Conservation (phyloP, 2,329 filamentous ascomycete species). For the Penicillium janthinellum region DNA sequence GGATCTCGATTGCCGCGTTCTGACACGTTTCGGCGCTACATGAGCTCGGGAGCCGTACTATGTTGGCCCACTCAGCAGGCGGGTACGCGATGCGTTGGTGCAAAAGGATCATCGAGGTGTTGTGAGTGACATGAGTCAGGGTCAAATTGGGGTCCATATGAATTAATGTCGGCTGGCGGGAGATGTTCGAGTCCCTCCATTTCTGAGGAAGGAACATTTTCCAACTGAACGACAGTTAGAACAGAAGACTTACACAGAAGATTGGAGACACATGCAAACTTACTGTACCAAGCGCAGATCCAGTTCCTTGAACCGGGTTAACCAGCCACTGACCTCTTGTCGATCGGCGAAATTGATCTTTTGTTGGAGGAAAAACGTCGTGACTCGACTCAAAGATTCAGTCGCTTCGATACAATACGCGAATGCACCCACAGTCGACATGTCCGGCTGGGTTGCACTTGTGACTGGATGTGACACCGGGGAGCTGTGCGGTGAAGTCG, state of each 20-base stretch:
- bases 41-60: slow-evolving; percentile 45
- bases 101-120: slow-evolving; percentile 52
- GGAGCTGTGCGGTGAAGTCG: background rate
- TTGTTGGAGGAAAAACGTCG: slow-evolving; percentile 40
- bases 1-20: slow-evolving; percentile 51
- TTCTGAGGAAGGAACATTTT: slow-evolving; percentile 41
- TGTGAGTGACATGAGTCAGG: slow-evolving; percentile 52
- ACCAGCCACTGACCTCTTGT: slow-evolving; percentile 34
- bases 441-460: slow-evolving; percentile 10
- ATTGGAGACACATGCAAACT: slow-evolving; percentile 6
- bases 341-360: slow-evolving; percentile 2
- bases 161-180: slow-evolving; percentile 20
- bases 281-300: slow-evolving; percentile 35
- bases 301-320: slow-evolving; percentile 33
- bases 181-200: slow-evolving; percentile 42
- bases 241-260: background rate
- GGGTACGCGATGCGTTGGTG: slow-evolving; percentile 33
- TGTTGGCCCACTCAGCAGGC: slow-evolving; percentile 31
- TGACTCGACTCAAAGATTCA: slow-evolving; percentile 38
- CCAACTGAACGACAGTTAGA: slow-evolving; percentile 14
- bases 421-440: slow-evolving; percentile 20
- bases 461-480: background rate
- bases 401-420: slow-evolving; percentile 32
- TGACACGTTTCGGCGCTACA: slow-evolving; percentile 55
- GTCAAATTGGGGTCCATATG: slow-evolving; percentile 54